Percentiles rank a stretch among this genome's conserved stretches.
Conservation (phyloP, 2,329 filamentous ascomycete species). For the Fusarium pilosicola region DNA sequence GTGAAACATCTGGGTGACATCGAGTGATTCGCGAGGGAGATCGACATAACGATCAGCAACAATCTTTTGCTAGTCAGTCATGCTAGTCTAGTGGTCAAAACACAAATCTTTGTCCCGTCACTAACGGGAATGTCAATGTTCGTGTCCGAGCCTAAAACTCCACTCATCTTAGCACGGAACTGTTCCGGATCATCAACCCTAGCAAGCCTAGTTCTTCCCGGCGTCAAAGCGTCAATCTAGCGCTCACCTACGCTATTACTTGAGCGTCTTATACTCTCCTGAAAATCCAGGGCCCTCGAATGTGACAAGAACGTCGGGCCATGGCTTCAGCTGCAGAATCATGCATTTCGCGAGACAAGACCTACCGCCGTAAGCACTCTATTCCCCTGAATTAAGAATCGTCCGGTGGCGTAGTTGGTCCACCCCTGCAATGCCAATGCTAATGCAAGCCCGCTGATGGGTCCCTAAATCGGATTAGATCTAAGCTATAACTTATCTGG, state of each 20-base stretch:
- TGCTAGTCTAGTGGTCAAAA: neutral
- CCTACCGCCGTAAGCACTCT: neutral
- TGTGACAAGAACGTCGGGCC: neutral
- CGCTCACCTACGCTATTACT: neutral
- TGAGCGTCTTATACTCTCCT: neutral
- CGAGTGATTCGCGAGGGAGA: neutral
- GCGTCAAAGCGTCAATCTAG: neutral
- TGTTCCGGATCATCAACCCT: constrained; percentile 13
- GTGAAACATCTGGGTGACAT: neutral
- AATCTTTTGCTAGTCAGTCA: neutral
- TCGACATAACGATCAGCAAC: neutral
- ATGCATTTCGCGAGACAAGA: neutral
- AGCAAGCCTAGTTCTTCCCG: neutral
- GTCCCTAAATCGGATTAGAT: constrained; percentile 32
- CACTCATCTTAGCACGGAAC: constrained; percentile 4
- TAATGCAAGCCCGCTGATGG: neutral
- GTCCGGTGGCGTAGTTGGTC: constrained; percentile 5
- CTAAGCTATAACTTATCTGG: neutral
- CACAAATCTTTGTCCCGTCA: neutral
- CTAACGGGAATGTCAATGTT: neutral
- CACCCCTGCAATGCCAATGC: neutral
- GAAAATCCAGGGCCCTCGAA: neutral
- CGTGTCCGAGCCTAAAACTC: neutral
- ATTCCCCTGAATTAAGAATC: neutral
- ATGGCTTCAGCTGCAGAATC: neutral